Conservation (phyloP, 768 basidiomycete genomes). For the Pulveroboletus sp. region DNA sequence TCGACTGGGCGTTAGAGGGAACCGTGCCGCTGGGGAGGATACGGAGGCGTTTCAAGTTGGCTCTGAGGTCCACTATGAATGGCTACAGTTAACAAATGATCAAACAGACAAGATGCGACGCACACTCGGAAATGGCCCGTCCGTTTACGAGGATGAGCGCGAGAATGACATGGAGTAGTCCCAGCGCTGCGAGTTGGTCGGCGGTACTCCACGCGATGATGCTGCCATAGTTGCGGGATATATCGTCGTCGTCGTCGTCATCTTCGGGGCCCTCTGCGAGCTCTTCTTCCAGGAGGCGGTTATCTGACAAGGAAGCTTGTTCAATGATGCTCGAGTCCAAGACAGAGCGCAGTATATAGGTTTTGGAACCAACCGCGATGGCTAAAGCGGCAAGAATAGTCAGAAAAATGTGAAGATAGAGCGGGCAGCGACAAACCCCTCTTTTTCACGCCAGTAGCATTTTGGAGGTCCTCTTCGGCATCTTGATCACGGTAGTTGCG, state of each 20-base stretch:
- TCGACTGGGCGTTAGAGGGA: constrained; percentile 48
- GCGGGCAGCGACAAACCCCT: constrained; percentile 43
- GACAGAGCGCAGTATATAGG: constrained; percentile 77
- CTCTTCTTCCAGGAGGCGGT: constrained; percentile 42
- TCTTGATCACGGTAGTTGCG: constrained; percentile 44
- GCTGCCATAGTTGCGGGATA: constrained; percentile 54
- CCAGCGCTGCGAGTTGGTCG: constrained; percentile 66
- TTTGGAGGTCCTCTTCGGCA: constrained; percentile 41
- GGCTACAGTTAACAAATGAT: background rate
- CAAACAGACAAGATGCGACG: constrained; percentile 4
- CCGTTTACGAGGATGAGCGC: constrained; percentile 82
- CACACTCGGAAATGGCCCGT: constrained; percentile 69
- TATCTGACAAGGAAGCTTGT: constrained; percentile 50
- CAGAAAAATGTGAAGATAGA: background rate
- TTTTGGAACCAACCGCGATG: constrained; percentile 60
- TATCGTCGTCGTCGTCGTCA: constrained; percentile 48
- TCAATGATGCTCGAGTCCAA: constrained; percentile 62
- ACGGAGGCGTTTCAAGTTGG: constrained; percentile 64
- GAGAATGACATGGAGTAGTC: constrained; percentile 77
- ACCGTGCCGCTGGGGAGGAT: constrained; percentile 50
- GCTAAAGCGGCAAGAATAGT: constrained; percentile 24
- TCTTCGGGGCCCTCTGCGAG: constrained; percentile 46
- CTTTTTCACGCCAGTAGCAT: constrained; percentile 59
- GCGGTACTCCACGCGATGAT: constrained; percentile 68
- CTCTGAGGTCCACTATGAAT: constrained; percentile 63